A percentile compares a stretch with the other conserved stretches of the same genome.
Evolutionary conservation across 2,329 filamentous ascomycete species (phyloP).

Genomic region (Aspergillus japonicus): DNA sequence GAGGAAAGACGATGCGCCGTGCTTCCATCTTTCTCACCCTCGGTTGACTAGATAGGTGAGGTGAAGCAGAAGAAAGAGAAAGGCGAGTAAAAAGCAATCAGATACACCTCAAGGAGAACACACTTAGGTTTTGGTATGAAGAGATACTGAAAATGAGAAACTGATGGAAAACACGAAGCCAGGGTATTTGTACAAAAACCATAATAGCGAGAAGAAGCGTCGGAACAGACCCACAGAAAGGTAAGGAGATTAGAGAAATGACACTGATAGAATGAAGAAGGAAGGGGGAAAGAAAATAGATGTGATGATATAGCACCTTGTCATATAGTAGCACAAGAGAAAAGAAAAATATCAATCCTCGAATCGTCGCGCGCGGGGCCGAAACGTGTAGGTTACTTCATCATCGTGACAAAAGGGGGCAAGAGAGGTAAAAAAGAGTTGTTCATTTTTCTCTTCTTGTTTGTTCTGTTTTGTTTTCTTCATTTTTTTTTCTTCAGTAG

Average conservation of each 20-base stretch:
- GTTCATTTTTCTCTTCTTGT: background rate
- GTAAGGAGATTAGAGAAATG: background rate
- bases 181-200: slow-evolving; percentile 22
- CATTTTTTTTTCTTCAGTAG: slow-evolving; percentile 24
- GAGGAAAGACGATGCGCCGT: too few species aligned
- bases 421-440: background rate
- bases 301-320: background rate
- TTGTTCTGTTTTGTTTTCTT: background rate
- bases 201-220: background rate
- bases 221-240: background rate
- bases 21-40: background rate
- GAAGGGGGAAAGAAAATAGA: background rate
- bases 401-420: background rate
- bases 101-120: background rate
- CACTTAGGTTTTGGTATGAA: background rate
- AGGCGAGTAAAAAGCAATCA: background rate
- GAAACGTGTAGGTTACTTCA: background rate
- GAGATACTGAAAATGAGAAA: slow-evolving; percentile 1
- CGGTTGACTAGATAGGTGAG: background rate
- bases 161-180: slow-evolving; percentile 9
- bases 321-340: background rate
- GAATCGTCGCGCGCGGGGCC: background rate
- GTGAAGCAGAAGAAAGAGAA: background rate
- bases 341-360: background rate
- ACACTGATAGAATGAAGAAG: slow-evolving; percentile 4